These are phyloP conservation scores for Acanthochlamys bracteata DNA, from an alignment of 106 monocot genomes.

Conservation along the genomic window DNA sequence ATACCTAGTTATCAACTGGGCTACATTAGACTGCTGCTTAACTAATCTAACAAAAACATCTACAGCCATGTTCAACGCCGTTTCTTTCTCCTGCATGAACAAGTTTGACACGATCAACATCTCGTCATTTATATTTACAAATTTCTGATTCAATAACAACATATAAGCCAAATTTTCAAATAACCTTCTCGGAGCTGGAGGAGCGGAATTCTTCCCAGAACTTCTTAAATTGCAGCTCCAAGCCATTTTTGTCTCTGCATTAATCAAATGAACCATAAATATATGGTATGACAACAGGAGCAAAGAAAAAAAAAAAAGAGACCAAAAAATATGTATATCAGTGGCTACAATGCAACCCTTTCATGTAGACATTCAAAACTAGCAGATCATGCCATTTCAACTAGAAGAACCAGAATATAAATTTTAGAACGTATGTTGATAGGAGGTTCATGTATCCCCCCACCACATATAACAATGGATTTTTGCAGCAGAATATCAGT, in stretches of 20 bases:
- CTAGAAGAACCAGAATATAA: too few relatives aligned
- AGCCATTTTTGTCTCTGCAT: constrained; percentile 77
- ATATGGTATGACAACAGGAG: neutral
- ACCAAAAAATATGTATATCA: too few relatives aligned
- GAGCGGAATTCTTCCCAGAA: constrained; percentile 99
- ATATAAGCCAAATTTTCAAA: neutral
- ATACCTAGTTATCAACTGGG: constrained; percentile 75
- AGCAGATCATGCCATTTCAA: too few relatives aligned
- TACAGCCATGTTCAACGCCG: constrained; percentile 73
- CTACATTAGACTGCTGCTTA: constrained; percentile 68
- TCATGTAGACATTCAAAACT: too few relatives aligned
- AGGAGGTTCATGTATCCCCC: too few relatives aligned
- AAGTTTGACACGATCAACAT: constrained; percentile 5
- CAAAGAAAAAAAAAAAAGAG: too few relatives aligned
- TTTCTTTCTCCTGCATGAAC: constrained; percentile 91
- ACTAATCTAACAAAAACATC: constrained; percentile 94
- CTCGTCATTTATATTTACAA: neutral
- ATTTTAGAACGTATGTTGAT: too few relatives aligned
- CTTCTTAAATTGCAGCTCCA: constrained; percentile 89
- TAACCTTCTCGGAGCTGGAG: constrained; percentile 96
- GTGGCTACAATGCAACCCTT: too few relatives aligned
- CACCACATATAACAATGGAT: too few relatives aligned
- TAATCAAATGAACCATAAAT: constrained; percentile 6
- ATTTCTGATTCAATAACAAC: neutral
- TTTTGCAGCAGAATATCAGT: too few relatives aligned